A percentile compares a stretch with the other conserved stretches of the same genome.
Evolutionary conservation across 495 filamentous ascomycete genomes (phyloP).

Genomic region (Hypoxylon trugodes): DNA sequence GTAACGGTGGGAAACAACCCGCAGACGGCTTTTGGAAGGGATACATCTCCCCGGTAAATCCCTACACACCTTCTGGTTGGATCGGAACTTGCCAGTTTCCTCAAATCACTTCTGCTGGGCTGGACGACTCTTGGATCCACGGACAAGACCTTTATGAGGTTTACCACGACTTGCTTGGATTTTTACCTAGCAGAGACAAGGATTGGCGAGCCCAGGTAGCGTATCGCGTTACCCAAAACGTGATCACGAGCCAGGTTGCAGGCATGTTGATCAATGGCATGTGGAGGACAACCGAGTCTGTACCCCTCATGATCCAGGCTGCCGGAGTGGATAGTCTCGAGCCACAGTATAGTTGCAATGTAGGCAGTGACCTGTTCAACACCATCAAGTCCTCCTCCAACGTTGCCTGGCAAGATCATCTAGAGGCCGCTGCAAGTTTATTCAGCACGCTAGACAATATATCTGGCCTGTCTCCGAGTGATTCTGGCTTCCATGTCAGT

Average conservation of each 20-base stretch:
- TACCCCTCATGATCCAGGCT: slow-evolving; percentile 59
- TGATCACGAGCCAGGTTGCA: slow-evolving; percentile 75
- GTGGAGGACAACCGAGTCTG: slow-evolving; percentile 50
- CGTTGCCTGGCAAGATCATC: slow-evolving; percentile 64
- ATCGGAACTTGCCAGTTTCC: slow-evolving; percentile 74
- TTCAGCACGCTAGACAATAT: slow-evolving; percentile 64
- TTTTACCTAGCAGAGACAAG: slow-evolving; percentile 57
- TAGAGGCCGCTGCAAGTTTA: slow-evolving; percentile 60
- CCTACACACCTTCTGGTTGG: slow-evolving; percentile 65
- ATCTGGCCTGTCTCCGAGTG: slow-evolving; percentile 62
- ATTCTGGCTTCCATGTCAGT: slow-evolving; percentile 65
- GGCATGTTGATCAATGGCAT: slow-evolving; percentile 70
- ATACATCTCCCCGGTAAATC: slow-evolving; percentile 63
- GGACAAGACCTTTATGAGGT: slow-evolving; percentile 70
- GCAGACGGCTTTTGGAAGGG: slow-evolving; percentile 65
- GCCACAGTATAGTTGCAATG: slow-evolving; percentile 66
- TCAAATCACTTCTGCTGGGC: slow-evolving; percentile 69
- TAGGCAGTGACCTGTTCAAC: slow-evolving; percentile 54
- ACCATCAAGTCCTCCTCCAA: slow-evolving; percentile 56
- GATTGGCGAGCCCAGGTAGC: slow-evolving; percentile 51
- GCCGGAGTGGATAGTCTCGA: slow-evolving; percentile 68
- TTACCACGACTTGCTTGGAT: slow-evolving; percentile 66
- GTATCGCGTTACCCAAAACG: slow-evolving; percentile 74
- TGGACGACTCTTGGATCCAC: slow-evolving; percentile 73
- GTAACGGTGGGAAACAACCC: slow-evolving; percentile 47